A percentile compares a stretch with the other conserved stretches of the same genome.
These are phyloP conservation scores for Rhizomucor pusillus DNA, from an alignment of 371 early-diverging fungal species.

Conservation along the genomic window DNA sequence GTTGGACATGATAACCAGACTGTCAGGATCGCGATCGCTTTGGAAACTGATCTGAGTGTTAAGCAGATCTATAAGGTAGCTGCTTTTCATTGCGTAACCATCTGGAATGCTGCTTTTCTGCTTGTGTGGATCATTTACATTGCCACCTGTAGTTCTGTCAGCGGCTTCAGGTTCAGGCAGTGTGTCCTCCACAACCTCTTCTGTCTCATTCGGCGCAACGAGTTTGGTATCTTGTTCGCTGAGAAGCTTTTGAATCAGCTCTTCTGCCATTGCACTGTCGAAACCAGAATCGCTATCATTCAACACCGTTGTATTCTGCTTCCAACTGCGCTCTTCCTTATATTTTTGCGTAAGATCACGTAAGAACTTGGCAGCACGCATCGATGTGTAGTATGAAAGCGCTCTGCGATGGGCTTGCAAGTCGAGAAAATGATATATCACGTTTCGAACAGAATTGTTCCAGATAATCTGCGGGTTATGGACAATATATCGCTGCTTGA, in stretches of 20 bases:
- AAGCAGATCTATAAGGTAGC: slow-evolving; percentile 62
- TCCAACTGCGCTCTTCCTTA: slow-evolving; percentile 22
- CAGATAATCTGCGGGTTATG: slow-evolving; percentile 54
- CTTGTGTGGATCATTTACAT: slow-evolving; percentile 51
- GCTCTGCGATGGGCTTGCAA: slow-evolving; percentile 44
- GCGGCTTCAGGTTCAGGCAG: neutral
- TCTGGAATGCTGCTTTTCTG: slow-evolving; percentile 46
- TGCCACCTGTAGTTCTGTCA: slow-evolving; percentile 10
- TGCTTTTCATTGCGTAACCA: slow-evolving; percentile 54
- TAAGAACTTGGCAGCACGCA: slow-evolving; percentile 47
- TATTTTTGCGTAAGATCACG: slow-evolving; percentile 39
- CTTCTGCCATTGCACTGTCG: slow-evolving; percentile 43
- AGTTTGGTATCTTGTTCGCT: slow-evolving; percentile 47
- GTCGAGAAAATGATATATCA: slow-evolving; percentile 46
- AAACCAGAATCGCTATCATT: slow-evolving; percentile 31
- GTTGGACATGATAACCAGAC: slow-evolving; percentile 61
- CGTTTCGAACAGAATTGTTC: slow-evolving; percentile 52
- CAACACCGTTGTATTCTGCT: slow-evolving; percentile 14
- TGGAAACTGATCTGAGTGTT: slow-evolving; percentile 74
- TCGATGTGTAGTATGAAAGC: slow-evolving; percentile 46
- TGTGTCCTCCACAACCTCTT: slow-evolving; percentile 14
- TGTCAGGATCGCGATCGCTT: slow-evolving; percentile 41
- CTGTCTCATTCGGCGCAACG: slow-evolving; percentile 51
- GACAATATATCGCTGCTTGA: slow-evolving; percentile 45
- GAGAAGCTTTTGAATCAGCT: slow-evolving; percentile 53